Percentiles rank a stretch among this genome's conserved stretches.
phyloP scores from a whole-genome alignment of 164 flowering plant species.

The Hamamelis virginiana region DNA sequence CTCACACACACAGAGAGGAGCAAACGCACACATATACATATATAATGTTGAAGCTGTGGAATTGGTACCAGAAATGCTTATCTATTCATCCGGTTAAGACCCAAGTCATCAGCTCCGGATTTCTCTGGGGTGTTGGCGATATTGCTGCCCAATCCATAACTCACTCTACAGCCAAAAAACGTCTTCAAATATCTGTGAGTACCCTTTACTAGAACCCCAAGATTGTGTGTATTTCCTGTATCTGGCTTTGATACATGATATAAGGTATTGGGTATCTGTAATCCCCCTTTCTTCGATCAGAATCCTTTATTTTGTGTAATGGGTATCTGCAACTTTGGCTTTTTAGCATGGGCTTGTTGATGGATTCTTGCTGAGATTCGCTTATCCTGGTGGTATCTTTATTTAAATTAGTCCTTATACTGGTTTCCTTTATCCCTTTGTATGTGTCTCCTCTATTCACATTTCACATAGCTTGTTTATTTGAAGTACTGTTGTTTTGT shows the following conservation, averaged over 20 bases:
- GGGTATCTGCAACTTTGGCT: not conserved
- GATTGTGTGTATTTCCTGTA: too few relatives aligned
- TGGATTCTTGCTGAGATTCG: too few relatives aligned
- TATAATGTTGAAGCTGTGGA: slow-evolving; percentile 36
- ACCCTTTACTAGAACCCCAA: too few relatives aligned
- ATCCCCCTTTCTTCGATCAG: not conserved
- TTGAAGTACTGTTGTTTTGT: too few relatives aligned
- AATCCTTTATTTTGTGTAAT: not conserved
- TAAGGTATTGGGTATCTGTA: not conserved
- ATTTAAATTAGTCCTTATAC: too few relatives aligned
- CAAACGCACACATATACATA: not conserved
- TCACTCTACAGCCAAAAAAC: slow-evolving; percentile 25
- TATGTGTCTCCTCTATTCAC: too few relatives aligned
- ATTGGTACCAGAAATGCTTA: slow-evolving; percentile 46
- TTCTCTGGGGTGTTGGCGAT: slow-evolving; percentile 51
- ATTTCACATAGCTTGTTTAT: too few relatives aligned
- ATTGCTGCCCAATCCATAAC: slow-evolving; percentile 45
- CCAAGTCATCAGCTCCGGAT: slow-evolving; percentile 43
- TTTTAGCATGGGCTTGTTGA: too few relatives aligned
- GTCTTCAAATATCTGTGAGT: slow-evolving; percentile 31
- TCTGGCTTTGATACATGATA: not conserved
- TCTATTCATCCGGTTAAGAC: slow-evolving; percentile 45
- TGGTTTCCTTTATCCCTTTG: not conserved
- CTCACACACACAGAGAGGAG: too few relatives aligned
- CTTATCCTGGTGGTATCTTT: too few relatives aligned